A percentile compares a stretch with the other conserved stretches of the same genome.
These are phyloP conservation scores for Blastobotrys peoriensis DNA, from an alignment of 805 yeast species.

Conservation along the genomic window DNA sequence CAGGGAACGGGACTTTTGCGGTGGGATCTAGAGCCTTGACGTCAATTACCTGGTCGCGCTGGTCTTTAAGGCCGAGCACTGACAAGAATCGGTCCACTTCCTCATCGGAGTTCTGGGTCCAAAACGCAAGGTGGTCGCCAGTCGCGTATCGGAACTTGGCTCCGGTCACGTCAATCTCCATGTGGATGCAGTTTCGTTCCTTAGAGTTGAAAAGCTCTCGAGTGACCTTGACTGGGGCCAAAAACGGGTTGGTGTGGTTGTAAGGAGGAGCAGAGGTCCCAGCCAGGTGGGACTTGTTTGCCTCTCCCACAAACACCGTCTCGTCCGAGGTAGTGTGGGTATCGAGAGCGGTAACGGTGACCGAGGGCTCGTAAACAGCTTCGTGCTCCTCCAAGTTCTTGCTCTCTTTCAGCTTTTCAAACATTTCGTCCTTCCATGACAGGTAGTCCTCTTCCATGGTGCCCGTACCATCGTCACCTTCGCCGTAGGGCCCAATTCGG, in stretches of 20 bases:
- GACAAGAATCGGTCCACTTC: conserved; percentile 60
- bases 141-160: conserved; percentile 80
- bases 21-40: conserved; percentile 61
- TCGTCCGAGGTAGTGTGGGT: conserved; percentile 32
- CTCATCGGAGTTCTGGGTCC: conserved; percentile 86
- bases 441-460: conserved; percentile 92
- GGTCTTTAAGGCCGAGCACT: conserved; percentile 54
- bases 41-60: conserved; percentile 51
- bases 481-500: conserved; percentile 69
- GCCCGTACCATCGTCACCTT: conserved; percentile 94
- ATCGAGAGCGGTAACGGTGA: conserved; percentile 30
- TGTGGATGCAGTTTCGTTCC: conserved; percentile 78
- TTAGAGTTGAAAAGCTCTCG: conserved; percentile 63
- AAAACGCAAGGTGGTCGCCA: conserved; percentile 92
- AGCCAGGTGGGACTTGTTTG: conserved; percentile 49
- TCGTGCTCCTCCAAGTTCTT: conserved; percentile 76
- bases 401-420: conserved; percentile 57
- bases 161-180: conserved; percentile 75
- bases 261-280: conserved; percentile 56
- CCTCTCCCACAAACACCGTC: conserved; percentile 73
- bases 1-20: conserved; percentile 38
- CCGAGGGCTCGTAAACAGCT: conserved; percentile 66
- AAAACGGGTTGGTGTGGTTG: conserved; percentile 73
- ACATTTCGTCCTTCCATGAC: conserved; percentile 80
- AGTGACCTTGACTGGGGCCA: conserved; percentile 58